phyloP scores from a whole-genome alignment of 2,329 filamentous ascomycete genomes.

The Aspergillus tanneri region DNA sequence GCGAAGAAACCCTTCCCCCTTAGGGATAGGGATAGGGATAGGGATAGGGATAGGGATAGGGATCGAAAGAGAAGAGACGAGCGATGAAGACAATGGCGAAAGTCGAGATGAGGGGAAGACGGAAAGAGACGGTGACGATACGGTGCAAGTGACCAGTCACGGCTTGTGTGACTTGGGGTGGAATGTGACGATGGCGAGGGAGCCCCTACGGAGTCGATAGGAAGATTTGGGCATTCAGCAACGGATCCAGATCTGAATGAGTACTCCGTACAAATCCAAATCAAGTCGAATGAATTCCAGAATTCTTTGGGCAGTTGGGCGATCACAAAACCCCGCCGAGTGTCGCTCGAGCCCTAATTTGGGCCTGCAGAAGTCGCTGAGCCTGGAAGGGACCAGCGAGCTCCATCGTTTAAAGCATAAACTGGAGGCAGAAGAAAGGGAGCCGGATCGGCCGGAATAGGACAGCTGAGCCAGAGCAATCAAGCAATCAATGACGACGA shows the following conservation, averaged over 20 bases:
- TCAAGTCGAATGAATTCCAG: neutral
- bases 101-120: conserved; percentile 2
- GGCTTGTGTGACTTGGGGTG: neutral
- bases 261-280: too few species aligned
- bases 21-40: neutral
- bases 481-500: conserved; percentile 2
- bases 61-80: neutral
- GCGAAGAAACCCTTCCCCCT: neutral
- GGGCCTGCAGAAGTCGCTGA: conserved; percentile 5
- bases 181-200: too few species aligned
- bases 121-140: neutral
- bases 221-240: too few species aligned
- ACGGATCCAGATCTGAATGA: neutral
- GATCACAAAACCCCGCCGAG: conserved; percentile 9
- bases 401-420: conserved; percentile 5
- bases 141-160: neutral
- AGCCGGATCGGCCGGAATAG: too few species aligned
- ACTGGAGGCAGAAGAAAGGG: conserved; percentile 9
- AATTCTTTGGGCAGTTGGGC: neutral
- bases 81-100: conserved; percentile 1
- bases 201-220: too few species aligned
- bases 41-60: conserved; percentile 1
- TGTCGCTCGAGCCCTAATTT: conserved; percentile 15
- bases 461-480: too few species aligned
- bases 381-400: neutral